Evolutionary conservation across 2,329 filamentous ascomycete species (phyloP).

Genomic region (Myriangium duriaei): DNA sequence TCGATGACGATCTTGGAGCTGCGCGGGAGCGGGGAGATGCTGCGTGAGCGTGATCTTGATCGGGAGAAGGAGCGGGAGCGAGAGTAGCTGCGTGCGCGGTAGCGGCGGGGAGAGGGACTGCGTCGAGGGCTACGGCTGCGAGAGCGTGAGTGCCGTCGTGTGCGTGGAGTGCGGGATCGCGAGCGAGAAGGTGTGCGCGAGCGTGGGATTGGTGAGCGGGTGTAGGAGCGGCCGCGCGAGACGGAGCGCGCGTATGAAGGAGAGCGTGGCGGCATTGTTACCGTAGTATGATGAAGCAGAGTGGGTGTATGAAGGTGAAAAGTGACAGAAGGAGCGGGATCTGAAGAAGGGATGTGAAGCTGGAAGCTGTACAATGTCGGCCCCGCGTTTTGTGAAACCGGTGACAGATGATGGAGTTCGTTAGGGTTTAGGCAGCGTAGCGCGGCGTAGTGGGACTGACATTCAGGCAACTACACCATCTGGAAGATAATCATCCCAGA

Average conservation of each 20-base stretch:
- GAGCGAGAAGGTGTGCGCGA: constrained; percentile 25
- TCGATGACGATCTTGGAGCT: constrained; percentile 67
- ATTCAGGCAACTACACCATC: no score
- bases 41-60: constrained; percentile 11
- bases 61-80: constrained; percentile 2
- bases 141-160: constrained; percentile 16
- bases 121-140: constrained; percentile 11
- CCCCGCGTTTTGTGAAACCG: no score
- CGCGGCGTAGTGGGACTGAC: no score
- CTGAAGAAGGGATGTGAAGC: no score
- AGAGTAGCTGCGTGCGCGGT: constrained; percentile 4
- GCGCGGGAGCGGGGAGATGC: constrained; percentile 12
- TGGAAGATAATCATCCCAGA: no score
- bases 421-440: no score
- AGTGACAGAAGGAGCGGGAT: no score
- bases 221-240: constrained; percentile 29
- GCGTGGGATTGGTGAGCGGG: constrained; percentile 18
- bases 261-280: constrained; percentile 8
- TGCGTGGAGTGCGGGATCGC: constrained; percentile 17
- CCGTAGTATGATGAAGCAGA: no score
- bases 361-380: no score
- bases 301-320: no score
- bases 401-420: no score
- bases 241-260: constrained; percentile 14
- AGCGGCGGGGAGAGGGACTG: constrained; percentile 1